Evolutionary conservation across 495 filamentous ascomycete species (phyloP).

Genomic region (Neurospora africana): DNA sequence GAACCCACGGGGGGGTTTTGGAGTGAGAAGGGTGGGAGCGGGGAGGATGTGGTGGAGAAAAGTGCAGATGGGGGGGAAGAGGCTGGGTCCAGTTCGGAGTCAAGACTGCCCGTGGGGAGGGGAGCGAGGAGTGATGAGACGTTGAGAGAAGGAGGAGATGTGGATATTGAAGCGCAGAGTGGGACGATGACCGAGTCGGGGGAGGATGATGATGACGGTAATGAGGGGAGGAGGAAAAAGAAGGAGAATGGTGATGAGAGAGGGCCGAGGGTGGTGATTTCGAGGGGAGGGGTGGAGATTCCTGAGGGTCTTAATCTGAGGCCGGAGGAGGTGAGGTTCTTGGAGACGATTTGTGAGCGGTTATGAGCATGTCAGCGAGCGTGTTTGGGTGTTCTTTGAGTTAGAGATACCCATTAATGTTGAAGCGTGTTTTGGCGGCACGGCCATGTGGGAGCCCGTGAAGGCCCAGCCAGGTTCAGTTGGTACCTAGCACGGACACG

Average conservation of each 20-base stretch:
- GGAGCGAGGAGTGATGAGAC: neutral
- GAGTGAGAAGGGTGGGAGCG: constrained; percentile 1
- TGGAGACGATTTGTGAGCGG: constrained; percentile 11
- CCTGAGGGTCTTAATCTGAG: constrained; percentile 11
- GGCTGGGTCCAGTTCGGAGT: no score
- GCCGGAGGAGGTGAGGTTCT: constrained; percentile 11
- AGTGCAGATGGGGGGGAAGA: constrained; percentile 2
- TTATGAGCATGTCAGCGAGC: neutral
- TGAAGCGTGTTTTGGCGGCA: neutral
- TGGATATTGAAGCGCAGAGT: neutral
- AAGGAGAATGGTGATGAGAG: neutral
- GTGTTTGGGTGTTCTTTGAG: neutral
- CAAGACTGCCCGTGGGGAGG: neutral
- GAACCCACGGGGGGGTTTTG: constrained; percentile 28
- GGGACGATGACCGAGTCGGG: neutral
- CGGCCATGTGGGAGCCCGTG: no score
- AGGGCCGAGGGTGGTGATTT: constrained; percentile 6
- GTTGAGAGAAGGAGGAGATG: constrained; percentile 10
- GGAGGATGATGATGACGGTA: neutral
- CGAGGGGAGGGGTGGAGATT: constrained; percentile 3
- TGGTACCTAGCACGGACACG: neutral
- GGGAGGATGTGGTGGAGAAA: neutral
- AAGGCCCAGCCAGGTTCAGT: no score
- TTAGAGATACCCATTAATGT: neutral
- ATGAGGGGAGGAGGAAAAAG: no score